Conservation (phyloP, 2,329 filamentous ascomycete species). For the Cladophialophora chaetospira region DNA sequence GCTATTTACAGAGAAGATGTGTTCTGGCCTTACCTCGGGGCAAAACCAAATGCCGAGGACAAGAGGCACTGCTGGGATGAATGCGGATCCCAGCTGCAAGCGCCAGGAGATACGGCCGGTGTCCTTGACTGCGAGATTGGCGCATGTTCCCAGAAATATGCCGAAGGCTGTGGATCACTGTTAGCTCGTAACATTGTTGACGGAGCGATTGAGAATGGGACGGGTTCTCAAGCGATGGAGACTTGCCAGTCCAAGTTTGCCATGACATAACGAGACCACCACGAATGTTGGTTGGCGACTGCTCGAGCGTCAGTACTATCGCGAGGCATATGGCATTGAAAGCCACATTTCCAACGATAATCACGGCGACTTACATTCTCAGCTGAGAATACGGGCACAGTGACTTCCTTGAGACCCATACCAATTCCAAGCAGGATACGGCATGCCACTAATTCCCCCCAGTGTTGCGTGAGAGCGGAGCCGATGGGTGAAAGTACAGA, state of each 20-base stretch:
- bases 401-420: constrained; percentile 45
- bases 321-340: background rate
- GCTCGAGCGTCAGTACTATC: background rate
- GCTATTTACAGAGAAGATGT: too few species aligned
- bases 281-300: constrained; percentile 53
- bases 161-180: background rate
- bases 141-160: constrained; percentile 40
- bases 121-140: constrained; percentile 46
- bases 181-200: background rate
- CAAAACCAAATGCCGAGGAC: constrained; percentile 49
- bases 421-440: constrained; percentile 53
- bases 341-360: too few species aligned
- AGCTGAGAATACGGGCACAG: constrained; percentile 57
- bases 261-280: constrained; percentile 58
- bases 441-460: constrained; percentile 59
- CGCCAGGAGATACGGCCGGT: constrained; percentile 47
- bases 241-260: constrained; percentile 56
- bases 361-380: constrained; percentile 47
- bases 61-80: constrained; percentile 51
- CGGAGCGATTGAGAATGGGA: background rate
- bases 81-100: constrained; percentile 50
- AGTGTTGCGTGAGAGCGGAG: constrained; percentile 62
- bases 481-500: constrained; percentile 69
- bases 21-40: constrained; percentile 35
- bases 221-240: constrained; percentile 24